Conservation (phyloP, 345 rosid genomes). For the Abelmoschus esculentus region DNA sequence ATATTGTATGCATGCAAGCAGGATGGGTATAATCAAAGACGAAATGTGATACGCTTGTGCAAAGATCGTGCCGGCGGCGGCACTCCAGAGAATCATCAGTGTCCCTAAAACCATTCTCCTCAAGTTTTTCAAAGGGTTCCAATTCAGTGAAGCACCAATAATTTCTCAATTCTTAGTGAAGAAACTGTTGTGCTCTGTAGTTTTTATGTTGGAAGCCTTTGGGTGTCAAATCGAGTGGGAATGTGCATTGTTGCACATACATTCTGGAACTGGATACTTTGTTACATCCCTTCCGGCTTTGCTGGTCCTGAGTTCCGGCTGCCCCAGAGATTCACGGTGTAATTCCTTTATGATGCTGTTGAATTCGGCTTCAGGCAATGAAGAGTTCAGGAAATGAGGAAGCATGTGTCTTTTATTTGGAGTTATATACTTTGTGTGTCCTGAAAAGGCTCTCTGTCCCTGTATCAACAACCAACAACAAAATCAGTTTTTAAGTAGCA, state of each 20-base stretch:
- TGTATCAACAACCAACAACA: slow-evolving; percentile 23
- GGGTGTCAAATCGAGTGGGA: not conserved
- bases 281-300: slow-evolving; percentile 79
- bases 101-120: not conserved
- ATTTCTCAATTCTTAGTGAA: not conserved
- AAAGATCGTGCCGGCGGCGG: too few species aligned
- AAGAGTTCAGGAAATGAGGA: slow-evolving; percentile 57
- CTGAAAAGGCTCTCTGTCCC: slow-evolving; percentile 82
- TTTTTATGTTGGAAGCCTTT: not conserved
- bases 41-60: too few species aligned
- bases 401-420: slow-evolving; percentile 96
- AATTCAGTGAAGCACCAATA: too few species aligned
- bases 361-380: slow-evolving; percentile 67
- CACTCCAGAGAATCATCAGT: not conserved
- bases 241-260: slow-evolving; percentile 57
- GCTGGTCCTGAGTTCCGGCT: slow-evolving; percentile 67
- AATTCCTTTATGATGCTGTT: slow-evolving; percentile 51
- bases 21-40: too few species aligned
- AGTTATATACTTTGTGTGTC: slow-evolving; percentile 81
- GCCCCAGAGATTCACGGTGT: slow-evolving; percentile 75
- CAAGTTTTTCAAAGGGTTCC: too few species aligned
- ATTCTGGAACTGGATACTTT: slow-evolving; percentile 79
- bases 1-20: too few species aligned
- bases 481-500: slow-evolving; percentile 9
- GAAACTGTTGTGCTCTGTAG: not conserved